Conservation (phyloP, 768 basidiomycete genomes). For the Hortiboletus flavorubellus region DNA sequence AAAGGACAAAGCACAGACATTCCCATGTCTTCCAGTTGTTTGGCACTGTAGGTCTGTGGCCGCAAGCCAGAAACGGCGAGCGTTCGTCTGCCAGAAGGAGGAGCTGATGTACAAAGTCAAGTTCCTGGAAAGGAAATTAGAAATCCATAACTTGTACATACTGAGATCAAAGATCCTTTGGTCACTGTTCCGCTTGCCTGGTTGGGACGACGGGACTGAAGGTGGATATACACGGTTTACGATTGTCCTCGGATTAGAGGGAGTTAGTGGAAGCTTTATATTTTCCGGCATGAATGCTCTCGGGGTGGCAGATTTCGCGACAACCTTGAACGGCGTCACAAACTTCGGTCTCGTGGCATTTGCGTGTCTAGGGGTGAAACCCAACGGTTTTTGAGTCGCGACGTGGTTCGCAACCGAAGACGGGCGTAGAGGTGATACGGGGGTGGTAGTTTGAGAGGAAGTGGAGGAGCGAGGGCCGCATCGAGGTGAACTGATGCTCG, state of each 20-base stretch:
- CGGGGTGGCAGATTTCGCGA: constrained; percentile 42
- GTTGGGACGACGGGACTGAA: constrained; percentile 6
- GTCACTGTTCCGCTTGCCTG: constrained; percentile 7
- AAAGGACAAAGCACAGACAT: constrained; percentile 40
- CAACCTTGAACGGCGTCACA: constrained; percentile 60
- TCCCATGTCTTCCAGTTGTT: constrained; percentile 48
- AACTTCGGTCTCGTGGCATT: constrained; percentile 40
- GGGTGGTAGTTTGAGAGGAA: constrained; percentile 11
- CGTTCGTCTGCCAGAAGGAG: constrained; percentile 38
- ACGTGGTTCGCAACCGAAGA: constrained; percentile 17
- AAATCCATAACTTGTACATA: constrained; percentile 25
- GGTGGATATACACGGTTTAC: constrained; percentile 25
- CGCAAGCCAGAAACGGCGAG: constrained; percentile 47
- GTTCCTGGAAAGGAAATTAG: neutral
- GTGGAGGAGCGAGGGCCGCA: constrained; percentile 1
- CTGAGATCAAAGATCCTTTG: constrained; percentile 40
- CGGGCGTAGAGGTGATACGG: constrained; percentile 37
- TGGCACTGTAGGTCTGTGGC: constrained; percentile 44
- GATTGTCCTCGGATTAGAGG: neutral
- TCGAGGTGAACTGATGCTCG: constrained; percentile 27
- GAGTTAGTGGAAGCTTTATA: neutral
- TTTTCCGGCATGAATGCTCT: constrained; percentile 1
- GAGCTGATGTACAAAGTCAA: constrained; percentile 23
- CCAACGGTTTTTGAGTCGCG: constrained; percentile 19
- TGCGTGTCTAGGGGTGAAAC: constrained; percentile 24